A percentile compares a stretch with the other conserved stretches of the same genome.
These are phyloP conservation scores for Seiridium unicorne DNA, from an alignment of 2,329 filamentous ascomycete species.

Conservation along the genomic window DNA sequence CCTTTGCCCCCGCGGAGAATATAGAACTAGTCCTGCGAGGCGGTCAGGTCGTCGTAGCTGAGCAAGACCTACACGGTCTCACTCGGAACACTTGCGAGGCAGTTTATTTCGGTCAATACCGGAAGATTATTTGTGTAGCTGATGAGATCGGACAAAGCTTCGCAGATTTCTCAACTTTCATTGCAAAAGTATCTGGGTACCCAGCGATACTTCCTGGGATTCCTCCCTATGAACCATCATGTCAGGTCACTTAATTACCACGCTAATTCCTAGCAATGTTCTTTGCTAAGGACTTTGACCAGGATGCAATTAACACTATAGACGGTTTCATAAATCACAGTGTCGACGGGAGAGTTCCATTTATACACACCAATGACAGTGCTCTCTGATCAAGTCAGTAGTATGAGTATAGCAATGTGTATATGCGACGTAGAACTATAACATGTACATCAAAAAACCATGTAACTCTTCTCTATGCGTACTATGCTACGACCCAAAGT, in stretches of 20 bases:
- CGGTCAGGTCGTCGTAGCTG: conserved; percentile 19
- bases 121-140: conserved; percentile 19
- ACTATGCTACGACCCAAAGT: too few species aligned
- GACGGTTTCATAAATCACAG: too few species aligned
- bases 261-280: too few species aligned
- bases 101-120: conserved; percentile 13
- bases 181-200: conserved; percentile 18
- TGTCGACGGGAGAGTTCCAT: too few species aligned
- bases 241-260: not conserved
- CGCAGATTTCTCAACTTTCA: conserved; percentile 14
- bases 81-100: conserved; percentile 16
- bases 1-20: conserved; percentile 17
- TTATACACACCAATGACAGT: too few species aligned
- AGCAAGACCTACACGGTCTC: conserved; percentile 10
- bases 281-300: too few species aligned
- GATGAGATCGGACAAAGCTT: conserved; percentile 22
- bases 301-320: too few species aligned
- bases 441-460: too few species aligned
- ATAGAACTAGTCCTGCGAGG: conserved; percentile 26
- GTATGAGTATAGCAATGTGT: too few species aligned
- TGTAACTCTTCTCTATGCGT: too few species aligned
- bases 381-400: too few species aligned
- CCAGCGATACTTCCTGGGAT: conserved; percentile 34
- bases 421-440: too few species aligned
- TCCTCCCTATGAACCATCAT: conserved; percentile 32